Conservation (phyloP, 202 grass and related monocot genomes). For the Bolboschoenoplectus hybrid region DNA sequence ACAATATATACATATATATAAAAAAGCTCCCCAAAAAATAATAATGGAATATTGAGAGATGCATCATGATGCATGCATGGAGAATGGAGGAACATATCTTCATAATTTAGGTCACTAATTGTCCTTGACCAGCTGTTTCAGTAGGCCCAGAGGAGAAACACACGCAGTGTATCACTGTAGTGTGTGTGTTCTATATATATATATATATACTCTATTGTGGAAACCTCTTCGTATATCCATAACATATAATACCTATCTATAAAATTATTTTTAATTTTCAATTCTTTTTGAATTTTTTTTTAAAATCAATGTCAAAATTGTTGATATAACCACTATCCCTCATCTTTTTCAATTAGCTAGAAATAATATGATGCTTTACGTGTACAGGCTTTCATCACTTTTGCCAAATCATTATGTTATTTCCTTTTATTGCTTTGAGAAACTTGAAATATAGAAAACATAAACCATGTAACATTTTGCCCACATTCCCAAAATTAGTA, state of each 20-base stretch:
- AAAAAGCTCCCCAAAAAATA: no score
- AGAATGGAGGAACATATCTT: not conserved
- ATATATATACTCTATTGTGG: no score
- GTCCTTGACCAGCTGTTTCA: slow-evolving; percentile 4
- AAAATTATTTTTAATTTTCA: no score
- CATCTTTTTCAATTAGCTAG: not conserved
- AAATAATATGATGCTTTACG: not conserved
- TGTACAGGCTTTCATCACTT: not conserved
- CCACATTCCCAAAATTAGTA: not conserved
- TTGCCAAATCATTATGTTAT: not conserved
- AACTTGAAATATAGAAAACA: slow-evolving; percentile 11
- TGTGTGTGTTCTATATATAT: no score
- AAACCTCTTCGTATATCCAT: no score
- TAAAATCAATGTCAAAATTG: no score
- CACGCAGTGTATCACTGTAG: not conserved
- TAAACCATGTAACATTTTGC: not conserved
- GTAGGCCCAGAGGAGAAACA: slow-evolving; percentile 21
- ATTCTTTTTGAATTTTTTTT: no score
- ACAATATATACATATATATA: not conserved
- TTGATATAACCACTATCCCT: no score
- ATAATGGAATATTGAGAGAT: not conserved
- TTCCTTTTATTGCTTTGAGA: not conserved
- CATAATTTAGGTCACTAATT: slow-evolving; percentile 28
- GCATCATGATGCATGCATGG: not conserved
- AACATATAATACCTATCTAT: no score